Evolutionary conservation across 2,329 filamentous ascomycete genomes (phyloP).

Genomic region (Phyllosticta citrichinensis): DNA sequence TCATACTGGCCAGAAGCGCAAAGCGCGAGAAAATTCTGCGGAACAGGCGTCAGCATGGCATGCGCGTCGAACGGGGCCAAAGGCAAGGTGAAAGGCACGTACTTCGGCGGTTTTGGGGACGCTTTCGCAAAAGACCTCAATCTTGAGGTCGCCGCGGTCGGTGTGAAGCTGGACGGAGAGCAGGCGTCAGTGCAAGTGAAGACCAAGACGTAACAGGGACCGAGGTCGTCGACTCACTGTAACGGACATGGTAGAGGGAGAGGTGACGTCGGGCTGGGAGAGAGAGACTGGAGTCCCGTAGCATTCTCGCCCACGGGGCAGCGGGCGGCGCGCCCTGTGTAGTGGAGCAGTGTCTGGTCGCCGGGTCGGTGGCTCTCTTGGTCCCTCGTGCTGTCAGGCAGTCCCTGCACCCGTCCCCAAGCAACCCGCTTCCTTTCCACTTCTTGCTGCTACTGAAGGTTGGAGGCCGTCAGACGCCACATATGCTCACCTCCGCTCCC

Average conservation of each 20-base stretch:
- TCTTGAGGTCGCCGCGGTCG: conserved; percentile 78
- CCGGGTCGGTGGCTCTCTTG: conserved; percentile 1
- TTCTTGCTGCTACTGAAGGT: conserved; percentile 1
- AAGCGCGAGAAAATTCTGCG: conserved; percentile 75
- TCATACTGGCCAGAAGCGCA: conserved; percentile 73
- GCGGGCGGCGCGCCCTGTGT: conserved; percentile 1
- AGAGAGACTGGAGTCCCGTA: not conserved
- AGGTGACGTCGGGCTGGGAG: not conserved
- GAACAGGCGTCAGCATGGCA: not conserved
- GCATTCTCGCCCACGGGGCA: not conserved
- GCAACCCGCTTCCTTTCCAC: conserved; percentile 5
- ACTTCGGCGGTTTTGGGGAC: conserved; percentile 87
- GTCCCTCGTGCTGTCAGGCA: not conserved
- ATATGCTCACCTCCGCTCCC: not conserved
- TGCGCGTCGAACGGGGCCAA: not conserved
- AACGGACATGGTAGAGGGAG: conserved; percentile 35
- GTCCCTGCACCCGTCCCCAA: conserved; percentile 2
- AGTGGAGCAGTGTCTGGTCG: conserved; percentile 5
- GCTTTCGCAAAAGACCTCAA: conserved; percentile 92
- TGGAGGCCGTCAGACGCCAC: conserved; percentile 8
- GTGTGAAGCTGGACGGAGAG: conserved; percentile 61
- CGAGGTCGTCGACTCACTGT: conserved; percentile 25
- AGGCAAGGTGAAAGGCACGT: conserved; percentile 17
- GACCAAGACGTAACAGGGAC: not conserved
- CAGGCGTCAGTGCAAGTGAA: not conserved